phyloP scores from a whole-genome alignment of 495 filamentous ascomycete species.

The Lichenothelia convexa region DNA sequence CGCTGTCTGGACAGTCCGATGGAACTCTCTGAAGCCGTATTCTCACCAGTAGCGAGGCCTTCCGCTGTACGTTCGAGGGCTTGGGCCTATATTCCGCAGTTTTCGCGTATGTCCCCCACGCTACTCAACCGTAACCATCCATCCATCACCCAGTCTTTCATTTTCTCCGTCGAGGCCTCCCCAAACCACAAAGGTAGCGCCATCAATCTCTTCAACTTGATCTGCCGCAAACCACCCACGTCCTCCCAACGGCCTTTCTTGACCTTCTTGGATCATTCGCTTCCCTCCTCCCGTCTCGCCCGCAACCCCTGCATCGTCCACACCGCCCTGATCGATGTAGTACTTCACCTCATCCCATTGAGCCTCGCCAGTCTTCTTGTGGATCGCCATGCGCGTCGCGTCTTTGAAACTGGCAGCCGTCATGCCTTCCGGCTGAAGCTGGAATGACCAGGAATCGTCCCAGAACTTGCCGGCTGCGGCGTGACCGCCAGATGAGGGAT shows the following conservation, averaged over 20 bases:
- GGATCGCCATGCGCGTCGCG: conserved; percentile 13
- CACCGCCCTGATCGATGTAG: conserved; percentile 10
- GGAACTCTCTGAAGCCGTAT: no score
- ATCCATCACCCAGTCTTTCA: conserved; percentile 16
- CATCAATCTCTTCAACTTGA: conserved; percentile 18
- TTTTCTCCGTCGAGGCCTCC: conserved; percentile 14
- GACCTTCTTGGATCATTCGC: conserved; percentile 11
- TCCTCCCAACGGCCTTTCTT: conserved; percentile 8
- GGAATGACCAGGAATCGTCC: conserved; percentile 20
- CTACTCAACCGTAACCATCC: conserved; percentile 20
- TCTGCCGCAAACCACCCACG: conserved; percentile 13
- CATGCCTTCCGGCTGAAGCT: conserved; percentile 30
- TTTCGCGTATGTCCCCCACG: no score
- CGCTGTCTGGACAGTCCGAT: no score
- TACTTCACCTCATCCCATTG: conserved; percentile 31
- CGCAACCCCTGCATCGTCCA: no score
- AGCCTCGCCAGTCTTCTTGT: conserved; percentile 16
- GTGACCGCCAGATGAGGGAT: neutral
- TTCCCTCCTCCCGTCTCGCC: neutral
- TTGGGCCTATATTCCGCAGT: no score
- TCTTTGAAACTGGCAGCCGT: conserved; percentile 34
- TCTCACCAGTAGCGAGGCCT: no score
- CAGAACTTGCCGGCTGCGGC: conserved; percentile 22
- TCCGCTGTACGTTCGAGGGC: no score
- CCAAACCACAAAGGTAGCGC: conserved; percentile 19